These are phyloP conservation scores for Asterochloris erici DNA, from an alignment of 139 green algal species.

Conservation along the genomic window DNA sequence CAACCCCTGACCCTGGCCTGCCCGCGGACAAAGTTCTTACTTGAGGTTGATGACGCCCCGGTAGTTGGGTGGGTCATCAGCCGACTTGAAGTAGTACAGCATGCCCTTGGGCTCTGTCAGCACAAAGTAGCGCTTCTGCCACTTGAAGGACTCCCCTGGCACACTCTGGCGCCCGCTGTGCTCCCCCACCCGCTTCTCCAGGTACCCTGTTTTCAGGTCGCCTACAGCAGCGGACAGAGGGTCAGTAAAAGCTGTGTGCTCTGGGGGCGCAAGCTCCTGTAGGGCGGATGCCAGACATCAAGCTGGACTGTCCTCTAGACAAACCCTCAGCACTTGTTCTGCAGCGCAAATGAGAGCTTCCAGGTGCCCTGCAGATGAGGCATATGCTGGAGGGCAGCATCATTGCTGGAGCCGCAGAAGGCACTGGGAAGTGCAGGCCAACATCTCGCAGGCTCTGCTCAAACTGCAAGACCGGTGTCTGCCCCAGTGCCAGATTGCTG, in stretches of 20 bases:
- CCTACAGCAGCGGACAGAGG: neutral
- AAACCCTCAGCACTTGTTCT: too few relatives aligned
- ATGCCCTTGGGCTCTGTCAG: slow-evolving; percentile 61
- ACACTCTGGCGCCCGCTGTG: slow-evolving; percentile 41
- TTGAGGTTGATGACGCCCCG: slow-evolving; percentile 59
- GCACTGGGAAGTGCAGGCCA: too few relatives aligned
- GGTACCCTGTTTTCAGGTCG: slow-evolving; percentile 36
- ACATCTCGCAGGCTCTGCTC: too few relatives aligned
- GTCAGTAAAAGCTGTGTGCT: neutral
- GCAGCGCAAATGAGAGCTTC: too few relatives aligned
- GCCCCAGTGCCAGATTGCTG: too few relatives aligned
- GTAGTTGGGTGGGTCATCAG: slow-evolving; percentile 60
- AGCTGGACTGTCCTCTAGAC: too few relatives aligned
- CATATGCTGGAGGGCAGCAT: too few relatives aligned
- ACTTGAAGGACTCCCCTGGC: slow-evolving; percentile 44
- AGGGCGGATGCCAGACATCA: too few relatives aligned
- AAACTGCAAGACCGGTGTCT: too few relatives aligned
- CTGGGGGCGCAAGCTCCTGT: too few relatives aligned
- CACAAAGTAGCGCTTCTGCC: slow-evolving; percentile 71
- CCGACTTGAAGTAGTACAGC: slow-evolving; percentile 91
- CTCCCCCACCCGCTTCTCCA: slow-evolving; percentile 65
- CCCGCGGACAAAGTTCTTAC: neutral
- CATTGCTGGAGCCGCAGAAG: too few relatives aligned
- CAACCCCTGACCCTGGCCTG: neutral
- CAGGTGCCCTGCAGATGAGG: too few relatives aligned